Base-by-base conservation (phyloP, 2,329 filamentous ascomycete species). In the Colletotrichum falcatum region DNA sequence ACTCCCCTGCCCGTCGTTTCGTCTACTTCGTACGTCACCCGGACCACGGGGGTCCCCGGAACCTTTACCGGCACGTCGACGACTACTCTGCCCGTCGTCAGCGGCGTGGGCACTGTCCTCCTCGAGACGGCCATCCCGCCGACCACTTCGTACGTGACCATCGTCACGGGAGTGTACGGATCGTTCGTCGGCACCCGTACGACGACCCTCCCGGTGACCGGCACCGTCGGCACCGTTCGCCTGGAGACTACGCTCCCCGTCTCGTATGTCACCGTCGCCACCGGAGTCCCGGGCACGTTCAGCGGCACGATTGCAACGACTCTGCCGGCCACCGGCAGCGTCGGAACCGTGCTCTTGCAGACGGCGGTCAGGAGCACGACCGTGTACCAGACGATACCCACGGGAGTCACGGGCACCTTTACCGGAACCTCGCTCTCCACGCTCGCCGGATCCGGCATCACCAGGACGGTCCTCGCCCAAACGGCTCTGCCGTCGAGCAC, bases 181-280 rank as follows among this genome's bases (percentile, higher is more conserved):
- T 42, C 48, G 18, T 62, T 62, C 48, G 5, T 12, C 28, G 60
- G 60, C 35, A 62, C 60, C 1, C 48, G 39, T 18, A 39, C 48
- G 5, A 30, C 60, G 5, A 62, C 60, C 4, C 8, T 67, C 2
- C 65, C 65, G 3, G 48, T 54, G 0, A 37, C 11, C 1, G 66
- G 66, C 2, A 61, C 48, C 1, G 23, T 70, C n/a, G 67, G 48
- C 8, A 70, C 67, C 1, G 56, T 70, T 9, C 9, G 58, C 1
- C 14, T 70, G 0, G 39, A 66, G 12, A 66, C 67, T 6, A 42
- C 67, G 3, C 35, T 70, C 18, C 66, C 66, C 7, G 51, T 63
- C 8, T 66, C 62, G 7, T 70, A 49, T 23, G 26, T 46, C 30
- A 69, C 59, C 6, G n/a, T 61, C 8, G 7, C 59, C 0, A 51